These are phyloP conservation scores for Cenococcum geophilum DNA, from an alignment of 495 filamentous ascomycete genomes.

Conservation along the genomic window DNA sequence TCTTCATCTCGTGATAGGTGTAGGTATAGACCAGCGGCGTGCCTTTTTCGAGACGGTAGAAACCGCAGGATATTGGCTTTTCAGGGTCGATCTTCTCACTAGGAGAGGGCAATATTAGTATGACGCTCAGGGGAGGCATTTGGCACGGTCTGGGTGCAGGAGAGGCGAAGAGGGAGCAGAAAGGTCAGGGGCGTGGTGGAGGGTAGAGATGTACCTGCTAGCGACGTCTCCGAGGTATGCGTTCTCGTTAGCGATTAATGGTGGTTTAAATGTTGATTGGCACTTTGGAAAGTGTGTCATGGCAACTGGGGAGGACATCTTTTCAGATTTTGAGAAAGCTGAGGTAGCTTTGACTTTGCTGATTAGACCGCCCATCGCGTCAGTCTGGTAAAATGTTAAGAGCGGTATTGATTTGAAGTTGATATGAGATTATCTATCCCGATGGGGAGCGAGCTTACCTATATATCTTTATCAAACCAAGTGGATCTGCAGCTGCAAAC, in stretches of 20 bases:
- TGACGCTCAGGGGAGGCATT: background rate
- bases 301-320: conserved; percentile 30
- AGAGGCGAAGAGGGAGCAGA: conserved; percentile 1
- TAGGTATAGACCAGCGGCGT: conserved; percentile 69
- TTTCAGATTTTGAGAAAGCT: conserved; percentile 17
- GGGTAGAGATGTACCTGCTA: conserved; percentile 44
- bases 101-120: conserved; percentile 6
- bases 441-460: background rate
- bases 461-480: background rate
- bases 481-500: background rate
- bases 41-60: conserved; percentile 70
- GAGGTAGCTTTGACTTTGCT: conserved; percentile 37
- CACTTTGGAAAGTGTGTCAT: conserved; percentile 55
- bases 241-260: conserved; percentile 69
- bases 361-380: conserved; percentile 37
- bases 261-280: conserved; percentile 60
- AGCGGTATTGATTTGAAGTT: background rate
- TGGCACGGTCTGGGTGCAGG: conserved; percentile 6
- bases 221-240: conserved; percentile 64
- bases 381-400: conserved; percentile 3
- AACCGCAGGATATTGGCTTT: conserved; percentile 60
- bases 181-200: background rate
- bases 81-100: conserved; percentile 54
- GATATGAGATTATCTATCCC: background rate
- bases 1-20: conserved; percentile 75